Evolutionary conservation across 2,329 filamentous ascomycete genomes (phyloP).

Genomic region (Fusarium sp.): DNA sequence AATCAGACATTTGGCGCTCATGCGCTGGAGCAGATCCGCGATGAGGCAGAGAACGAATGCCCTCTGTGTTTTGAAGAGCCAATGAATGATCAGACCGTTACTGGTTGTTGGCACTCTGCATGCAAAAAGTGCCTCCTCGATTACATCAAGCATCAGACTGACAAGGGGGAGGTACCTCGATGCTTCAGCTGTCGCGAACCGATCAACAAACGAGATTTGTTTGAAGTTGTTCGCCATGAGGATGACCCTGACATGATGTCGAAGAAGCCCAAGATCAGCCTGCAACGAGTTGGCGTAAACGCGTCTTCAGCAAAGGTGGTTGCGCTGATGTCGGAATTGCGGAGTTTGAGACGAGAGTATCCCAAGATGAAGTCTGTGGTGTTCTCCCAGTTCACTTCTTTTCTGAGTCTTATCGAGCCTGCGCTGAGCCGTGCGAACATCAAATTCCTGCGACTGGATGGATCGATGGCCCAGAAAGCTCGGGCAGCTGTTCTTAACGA

Average conservation of each 20-base stretch:
- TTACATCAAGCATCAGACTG: constrained; percentile 88
- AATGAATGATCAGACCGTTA: constrained; percentile 94
- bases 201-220: constrained; percentile 86
- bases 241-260: constrained; percentile 63
- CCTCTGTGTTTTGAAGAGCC: constrained; percentile 96
- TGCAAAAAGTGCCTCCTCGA: constrained; percentile 94
- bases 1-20: constrained; percentile 80
- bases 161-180: constrained; percentile 79
- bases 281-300: constrained; percentile 71
- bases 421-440: constrained; percentile 80
- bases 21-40: constrained; percentile 90
- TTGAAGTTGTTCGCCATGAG: constrained; percentile 89
- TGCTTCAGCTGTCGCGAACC: constrained; percentile 93
- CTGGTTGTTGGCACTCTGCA: constrained; percentile 96
- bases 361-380: constrained; percentile 86
- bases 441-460: constrained; percentile 88
- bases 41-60: constrained; percentile 89
- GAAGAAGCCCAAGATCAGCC: constrained; percentile 66
- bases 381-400: constrained; percentile 98
- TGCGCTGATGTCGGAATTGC: constrained; percentile 81
- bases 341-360: constrained; percentile 73
- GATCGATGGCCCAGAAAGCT: constrained; percentile 87
- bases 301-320: constrained; percentile 91
- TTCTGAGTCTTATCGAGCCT: constrained; percentile 90
- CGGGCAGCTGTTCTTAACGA: constrained; percentile 82